Evolutionary conservation across 2,329 filamentous ascomycete species (phyloP).

Genomic region (Penicillium sp.): DNA sequence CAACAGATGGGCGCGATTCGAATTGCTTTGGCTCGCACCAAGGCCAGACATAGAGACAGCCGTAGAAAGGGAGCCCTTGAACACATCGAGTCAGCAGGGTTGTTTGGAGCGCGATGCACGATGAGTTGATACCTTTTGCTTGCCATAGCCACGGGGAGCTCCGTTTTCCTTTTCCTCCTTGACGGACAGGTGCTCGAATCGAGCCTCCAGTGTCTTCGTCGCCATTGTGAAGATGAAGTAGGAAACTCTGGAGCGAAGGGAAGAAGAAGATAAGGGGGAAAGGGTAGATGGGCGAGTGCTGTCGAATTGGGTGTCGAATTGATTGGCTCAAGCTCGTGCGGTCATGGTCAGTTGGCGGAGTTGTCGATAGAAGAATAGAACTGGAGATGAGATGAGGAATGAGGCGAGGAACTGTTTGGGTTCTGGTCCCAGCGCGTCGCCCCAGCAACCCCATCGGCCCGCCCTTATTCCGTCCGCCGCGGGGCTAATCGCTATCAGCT

Average conservation of each 20-base stretch:
- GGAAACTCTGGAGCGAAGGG: conserved; percentile 8
- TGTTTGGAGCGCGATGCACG: background rate
- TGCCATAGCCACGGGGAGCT: conserved; percentile 63
- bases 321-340: conserved; percentile 3
- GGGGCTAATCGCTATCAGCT: conserved; percentile 33
- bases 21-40: conserved; percentile 49
- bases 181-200: conserved; percentile 87
- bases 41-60: conserved; percentile 55
- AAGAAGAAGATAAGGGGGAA: conserved; percentile 9
- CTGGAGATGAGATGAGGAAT: conserved; percentile 10
- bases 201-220: conserved; percentile 77
- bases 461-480: conserved; percentile 38
- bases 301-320: background rate
- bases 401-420: conserved; percentile 18
- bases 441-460: conserved; percentile 34
- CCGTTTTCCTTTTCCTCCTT: conserved; percentile 80
- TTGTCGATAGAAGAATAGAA: conserved; percentile 14
- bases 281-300: background rate
- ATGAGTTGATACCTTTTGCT: conserved; percentile 69
- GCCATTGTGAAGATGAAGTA: conserved; percentile 60
- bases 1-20: conserved; percentile 77
- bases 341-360: conserved; percentile 15
- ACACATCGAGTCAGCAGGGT: conserved; percentile 22
- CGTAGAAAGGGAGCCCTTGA: conserved; percentile 52
- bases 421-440: conserved; percentile 15